A percentile compares a stretch with the other conserved stretches of the same genome.
These are phyloP conservation scores for Thelephora aurantiotincta DNA, from an alignment of 768 basidiomycete genomes.

Conservation along the genomic window DNA sequence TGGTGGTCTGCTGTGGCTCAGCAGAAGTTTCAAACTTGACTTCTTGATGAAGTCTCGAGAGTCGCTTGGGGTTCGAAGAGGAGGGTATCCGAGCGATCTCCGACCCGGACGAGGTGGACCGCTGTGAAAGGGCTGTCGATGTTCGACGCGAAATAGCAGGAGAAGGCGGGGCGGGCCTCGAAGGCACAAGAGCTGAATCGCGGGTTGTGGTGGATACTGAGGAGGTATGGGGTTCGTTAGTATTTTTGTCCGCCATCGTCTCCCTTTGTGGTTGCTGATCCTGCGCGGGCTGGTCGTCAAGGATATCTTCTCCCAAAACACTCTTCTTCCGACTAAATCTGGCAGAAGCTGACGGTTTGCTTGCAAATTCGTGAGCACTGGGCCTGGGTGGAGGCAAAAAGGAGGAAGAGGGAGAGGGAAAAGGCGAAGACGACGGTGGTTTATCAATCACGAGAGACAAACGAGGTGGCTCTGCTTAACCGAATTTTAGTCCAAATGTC, in stretches of 20 bases:
- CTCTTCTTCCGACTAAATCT: constrained; percentile 10
- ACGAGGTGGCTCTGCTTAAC: constrained; percentile 11
- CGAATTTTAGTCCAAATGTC: not conserved
- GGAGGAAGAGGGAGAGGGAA: constrained; percentile 52
- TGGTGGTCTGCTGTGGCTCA: not conserved
- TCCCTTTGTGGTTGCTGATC: not conserved
- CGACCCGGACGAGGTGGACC: constrained; percentile 16
- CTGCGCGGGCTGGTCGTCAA: not conserved
- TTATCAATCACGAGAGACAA: constrained; percentile 23
- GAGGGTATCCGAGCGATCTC: constrained; percentile 1
- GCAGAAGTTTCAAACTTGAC: not conserved
- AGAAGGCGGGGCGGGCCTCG: constrained; percentile 48
- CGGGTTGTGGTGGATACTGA: constrained; percentile 11
- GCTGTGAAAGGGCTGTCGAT: constrained; percentile 19
- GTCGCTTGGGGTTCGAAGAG: not conserved
- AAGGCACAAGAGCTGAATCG: constrained; percentile 24
- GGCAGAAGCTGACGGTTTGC: constrained; percentile 22
- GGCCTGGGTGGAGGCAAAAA: constrained; percentile 59
- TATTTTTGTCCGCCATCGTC: not conserved
- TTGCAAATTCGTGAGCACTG: constrained; percentile 53
- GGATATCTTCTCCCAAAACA: not conserved
- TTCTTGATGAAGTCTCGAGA: constrained; percentile 1
- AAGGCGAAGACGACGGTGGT: constrained; percentile 27
- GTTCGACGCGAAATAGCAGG: constrained; percentile 36
- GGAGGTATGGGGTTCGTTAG: constrained; percentile 8